These are phyloP conservation scores for Hypsizygus marmoreus DNA, from an alignment of 768 basidiomycete genomes.

Conservation along the genomic window DNA sequence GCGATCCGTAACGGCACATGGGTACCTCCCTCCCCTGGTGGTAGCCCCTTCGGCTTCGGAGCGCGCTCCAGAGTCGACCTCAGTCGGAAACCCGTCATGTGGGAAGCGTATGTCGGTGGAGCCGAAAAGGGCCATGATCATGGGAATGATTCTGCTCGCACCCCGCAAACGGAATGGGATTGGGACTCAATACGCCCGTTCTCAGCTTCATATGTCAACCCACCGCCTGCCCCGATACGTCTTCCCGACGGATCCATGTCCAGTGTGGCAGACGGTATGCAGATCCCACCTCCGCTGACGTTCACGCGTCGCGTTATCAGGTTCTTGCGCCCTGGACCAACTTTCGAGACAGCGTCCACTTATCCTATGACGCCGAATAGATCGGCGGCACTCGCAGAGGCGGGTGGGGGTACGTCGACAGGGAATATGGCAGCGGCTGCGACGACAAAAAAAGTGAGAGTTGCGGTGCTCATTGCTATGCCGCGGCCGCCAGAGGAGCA, in stretches of 20 bases:
- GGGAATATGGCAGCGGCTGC: too few relatives aligned
- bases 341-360: too few relatives aligned
- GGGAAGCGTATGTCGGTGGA: conserved; percentile 43
- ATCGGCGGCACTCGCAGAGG: too few relatives aligned
- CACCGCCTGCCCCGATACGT: conserved; percentile 3
- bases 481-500: conserved; percentile 20
- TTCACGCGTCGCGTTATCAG: conserved; percentile 1
- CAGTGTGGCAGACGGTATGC: background rate
- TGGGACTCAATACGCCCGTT: conserved; percentile 39
- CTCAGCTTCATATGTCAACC: conserved; percentile 28
- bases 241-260: background rate
- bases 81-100: conserved; percentile 48
- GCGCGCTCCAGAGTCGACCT: conserved; percentile 36
- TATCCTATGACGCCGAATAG: too few relatives aligned
- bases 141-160: background rate
- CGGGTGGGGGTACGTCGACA: too few relatives aligned
- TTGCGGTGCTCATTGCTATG: conserved; percentile 38
- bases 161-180: conserved; percentile 20
- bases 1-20: conserved; percentile 68
- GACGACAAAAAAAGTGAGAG: conserved; percentile 21
- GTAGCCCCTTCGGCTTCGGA: conserved; percentile 10
- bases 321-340: conserved; percentile 3
- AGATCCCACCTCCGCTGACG: background rate
- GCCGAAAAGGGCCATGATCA: conserved; percentile 2
- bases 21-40: conserved; percentile 39